A percentile compares a stretch with the other conserved stretches of the same genome.
Conservation (phyloP, 331 rosid genomes). For the Spiraea crenata region DNA sequence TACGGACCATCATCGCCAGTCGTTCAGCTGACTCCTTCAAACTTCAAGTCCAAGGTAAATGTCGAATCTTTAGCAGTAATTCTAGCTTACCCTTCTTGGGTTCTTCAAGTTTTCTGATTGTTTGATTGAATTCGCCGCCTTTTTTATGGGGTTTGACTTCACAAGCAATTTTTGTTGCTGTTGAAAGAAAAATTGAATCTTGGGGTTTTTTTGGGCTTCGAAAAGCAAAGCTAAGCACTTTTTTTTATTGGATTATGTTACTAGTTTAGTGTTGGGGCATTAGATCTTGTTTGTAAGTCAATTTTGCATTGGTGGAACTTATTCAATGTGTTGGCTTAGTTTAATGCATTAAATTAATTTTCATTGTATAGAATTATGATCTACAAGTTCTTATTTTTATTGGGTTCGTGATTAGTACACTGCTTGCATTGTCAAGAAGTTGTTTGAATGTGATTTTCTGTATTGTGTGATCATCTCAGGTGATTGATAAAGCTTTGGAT, state of each 20-base stretch:
- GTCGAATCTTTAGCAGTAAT: neutral
- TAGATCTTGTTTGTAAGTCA: slow-evolving; percentile 4
- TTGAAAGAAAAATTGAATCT: neutral
- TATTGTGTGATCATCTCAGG: neutral
- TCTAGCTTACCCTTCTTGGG: slow-evolving; percentile 2
- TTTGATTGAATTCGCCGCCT: neutral
- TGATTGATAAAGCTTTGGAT: neutral
- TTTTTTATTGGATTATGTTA: neutral
- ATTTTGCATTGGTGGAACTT: neutral
- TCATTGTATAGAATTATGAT: neutral
- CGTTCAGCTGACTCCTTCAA: slow-evolving; percentile 82
- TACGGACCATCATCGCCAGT: slow-evolving; percentile 93
- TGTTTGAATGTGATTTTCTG: neutral
- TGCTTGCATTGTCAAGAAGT: neutral
- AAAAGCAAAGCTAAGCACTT: neutral
- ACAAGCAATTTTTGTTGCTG: neutral
- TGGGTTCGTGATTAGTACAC: neutral
- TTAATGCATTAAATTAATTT: neutral
- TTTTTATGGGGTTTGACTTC: slow-evolving; percentile 6
- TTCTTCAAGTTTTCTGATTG: neutral
- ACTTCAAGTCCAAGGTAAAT: slow-evolving; percentile 91
- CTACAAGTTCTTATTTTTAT: neutral
- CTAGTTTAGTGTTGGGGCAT: neutral
- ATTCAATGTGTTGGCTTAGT: neutral
- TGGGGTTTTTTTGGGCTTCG: neutral